Base-by-base conservation (phyloP, 768 basidiomycete species). In the Kwoniella newhampshirensis region DNA sequence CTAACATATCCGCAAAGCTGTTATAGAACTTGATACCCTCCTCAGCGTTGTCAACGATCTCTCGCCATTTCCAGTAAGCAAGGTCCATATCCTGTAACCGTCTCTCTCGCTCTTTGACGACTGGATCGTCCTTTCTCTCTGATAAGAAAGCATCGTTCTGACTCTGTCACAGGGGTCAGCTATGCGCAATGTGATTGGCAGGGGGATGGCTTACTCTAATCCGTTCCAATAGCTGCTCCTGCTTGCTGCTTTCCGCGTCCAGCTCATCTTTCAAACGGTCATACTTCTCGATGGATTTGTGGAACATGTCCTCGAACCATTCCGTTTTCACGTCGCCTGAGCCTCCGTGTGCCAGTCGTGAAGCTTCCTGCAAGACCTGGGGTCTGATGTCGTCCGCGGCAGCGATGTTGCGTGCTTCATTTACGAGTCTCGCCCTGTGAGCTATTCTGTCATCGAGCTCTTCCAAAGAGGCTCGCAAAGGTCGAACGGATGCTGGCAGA, bases 1-100 rank as follows among this genome's bases (percentile, higher is more conserved):
- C 77, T 1, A 94, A 74, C 42, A 93, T 83, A 11, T 80, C 82
- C 2, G 84, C 81, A 52, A 98, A 82, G 66, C 89, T 87, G 60
- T 90, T 91, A 73, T 99, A 94, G 70, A 97, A 98, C 88, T 89
- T 87, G 66, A 88, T 81, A 4, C 93, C 93, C 71, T 98, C 94
- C 37, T 88, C 86, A 5, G 96, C 78, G 75, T 98, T 92, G 47
- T 83, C 82, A 1, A 80, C 81, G 13, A 96, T 87, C 72, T 97
- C 93, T 51, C 82, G 81, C 75, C 91, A 96, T 68, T 90, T 91
- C 77, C 86, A 86, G 76, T 88, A 88, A 0, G 92, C 89, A 11
- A 86, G 75, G 62, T 94, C 90, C 40, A 94, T 83, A 12, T 84
- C 83, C 70, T 90, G 89, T 25, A 98, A 76, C 0, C 86, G 88